These are phyloP conservation scores for Pharnaceum exiguum DNA, from an alignment of 148 eudicot genomes.

Conservation along the genomic window DNA sequence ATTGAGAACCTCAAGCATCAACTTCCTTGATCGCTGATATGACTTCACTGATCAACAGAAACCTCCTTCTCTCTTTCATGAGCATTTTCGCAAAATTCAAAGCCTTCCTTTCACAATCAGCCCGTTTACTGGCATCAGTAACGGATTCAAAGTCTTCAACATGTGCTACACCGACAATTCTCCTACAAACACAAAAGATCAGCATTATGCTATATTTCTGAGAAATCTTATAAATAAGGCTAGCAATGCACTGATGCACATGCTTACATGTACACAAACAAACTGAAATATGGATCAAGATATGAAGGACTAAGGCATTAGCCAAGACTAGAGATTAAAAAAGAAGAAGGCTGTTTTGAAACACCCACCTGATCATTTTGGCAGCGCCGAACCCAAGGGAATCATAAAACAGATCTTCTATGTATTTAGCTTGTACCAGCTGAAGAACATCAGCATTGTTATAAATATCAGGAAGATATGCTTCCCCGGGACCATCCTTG, in stretches of 20 bases:
- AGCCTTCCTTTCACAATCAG: slow-evolving; percentile 78
- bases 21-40: slow-evolving; percentile 38
- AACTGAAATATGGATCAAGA: no score
- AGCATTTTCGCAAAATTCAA: slow-evolving; percentile 78
- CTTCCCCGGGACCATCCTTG: slow-evolving; percentile 86
- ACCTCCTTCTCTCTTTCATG: slow-evolving; percentile 56
- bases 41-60: slow-evolving; percentile 52
- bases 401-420: slow-evolving; percentile 76
- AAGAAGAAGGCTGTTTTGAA: no score
- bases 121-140: slow-evolving; percentile 46
- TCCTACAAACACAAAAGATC: slow-evolving; percentile 37
- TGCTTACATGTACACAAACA: no score
- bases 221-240: background rate
- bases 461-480: slow-evolving; percentile 79
- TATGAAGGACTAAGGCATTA: background rate
- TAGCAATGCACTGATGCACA: no score
- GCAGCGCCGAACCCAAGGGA: slow-evolving; percentile 92
- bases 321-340: background rate
- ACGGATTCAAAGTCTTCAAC: slow-evolving; percentile 92
- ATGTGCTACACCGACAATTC: slow-evolving; percentile 94
- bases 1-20: slow-evolving; percentile 10
- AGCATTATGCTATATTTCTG: background rate
- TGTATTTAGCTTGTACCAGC: slow-evolving; percentile 51
- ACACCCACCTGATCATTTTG: slow-evolving; percentile 82
- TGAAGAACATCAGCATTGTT: slow-evolving; percentile 56